A percentile compares a stretch with the other conserved stretches of the same genome.
These are phyloP conservation scores for Pisolithus sp. DNA, from an alignment of 768 basidiomycete genomes.

Conservation along the genomic window DNA sequence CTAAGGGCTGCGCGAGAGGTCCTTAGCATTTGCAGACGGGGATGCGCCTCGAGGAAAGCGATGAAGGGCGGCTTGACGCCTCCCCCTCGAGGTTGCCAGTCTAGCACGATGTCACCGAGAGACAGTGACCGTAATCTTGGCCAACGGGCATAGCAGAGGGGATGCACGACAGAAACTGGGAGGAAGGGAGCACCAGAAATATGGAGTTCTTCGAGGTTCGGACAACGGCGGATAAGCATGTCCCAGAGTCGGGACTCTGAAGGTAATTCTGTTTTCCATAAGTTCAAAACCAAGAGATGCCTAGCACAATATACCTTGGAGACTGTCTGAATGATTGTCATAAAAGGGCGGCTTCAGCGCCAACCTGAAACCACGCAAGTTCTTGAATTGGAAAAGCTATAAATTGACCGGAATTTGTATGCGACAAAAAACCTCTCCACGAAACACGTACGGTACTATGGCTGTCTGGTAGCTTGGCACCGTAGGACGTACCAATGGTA, in stretches of 20 bases:
- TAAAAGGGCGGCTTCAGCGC: slow-evolving; percentile 59
- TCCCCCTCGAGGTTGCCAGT: slow-evolving; percentile 39
- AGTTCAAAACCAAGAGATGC: neutral
- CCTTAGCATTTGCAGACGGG: slow-evolving; percentile 41
- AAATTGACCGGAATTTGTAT: neutral
- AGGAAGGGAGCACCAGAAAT: slow-evolving; percentile 31
- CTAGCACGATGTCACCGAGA: slow-evolving; percentile 61
- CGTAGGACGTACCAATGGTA: slow-evolving; percentile 57
- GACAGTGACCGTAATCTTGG: slow-evolving; percentile 53
- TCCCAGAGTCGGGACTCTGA: slow-evolving; percentile 45
- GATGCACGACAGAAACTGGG: slow-evolving; percentile 42
- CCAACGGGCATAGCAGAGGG: slow-evolving; percentile 59
- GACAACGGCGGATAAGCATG: slow-evolving; percentile 62
- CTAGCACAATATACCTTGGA: slow-evolving; percentile 39
- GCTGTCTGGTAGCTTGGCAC: slow-evolving; percentile 47
- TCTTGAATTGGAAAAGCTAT: slow-evolving; percentile 64
- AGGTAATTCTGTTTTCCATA: slow-evolving; percentile 15
- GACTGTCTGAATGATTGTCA: slow-evolving; percentile 46
- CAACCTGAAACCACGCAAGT: slow-evolving; percentile 57
- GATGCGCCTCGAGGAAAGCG: slow-evolving; percentile 62
- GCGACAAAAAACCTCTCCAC: neutral
- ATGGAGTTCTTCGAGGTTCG: slow-evolving; percentile 57
- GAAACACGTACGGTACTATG: slow-evolving; percentile 53
- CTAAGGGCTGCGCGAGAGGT: slow-evolving; percentile 50
- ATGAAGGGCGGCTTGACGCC: slow-evolving; percentile 54